Evolutionary conservation across 768 basidiomycete genomes (phyloP).

Genomic region (Rhodotorula sphaerocarpa): DNA sequence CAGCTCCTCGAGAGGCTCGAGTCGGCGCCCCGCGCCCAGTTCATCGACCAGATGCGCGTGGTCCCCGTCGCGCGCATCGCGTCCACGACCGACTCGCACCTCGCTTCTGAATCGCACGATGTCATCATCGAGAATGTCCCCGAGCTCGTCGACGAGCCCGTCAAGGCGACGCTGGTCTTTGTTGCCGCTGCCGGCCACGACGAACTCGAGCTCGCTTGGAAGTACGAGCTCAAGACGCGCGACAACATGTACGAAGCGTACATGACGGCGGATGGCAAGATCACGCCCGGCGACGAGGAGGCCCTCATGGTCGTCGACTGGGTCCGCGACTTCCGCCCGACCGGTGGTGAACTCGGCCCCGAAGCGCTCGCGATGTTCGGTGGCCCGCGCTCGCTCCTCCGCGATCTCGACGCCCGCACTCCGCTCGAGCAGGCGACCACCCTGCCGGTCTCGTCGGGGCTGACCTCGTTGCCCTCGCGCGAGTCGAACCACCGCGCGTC

Average conservation of each 20-base stretch:
- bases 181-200: too few relatives aligned
- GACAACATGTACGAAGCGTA: slow-evolving; percentile 95
- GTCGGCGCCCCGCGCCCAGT: slow-evolving; percentile 15
- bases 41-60: slow-evolving; percentile 50
- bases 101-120: not conserved
- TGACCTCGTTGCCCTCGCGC: slow-evolving; percentile 32
- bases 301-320: slow-evolving; percentile 80
- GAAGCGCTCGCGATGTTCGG: slow-evolving; percentile 15
- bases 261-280: slow-evolving; percentile 69
- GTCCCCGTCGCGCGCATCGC: slow-evolving; percentile 27
- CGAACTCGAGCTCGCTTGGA: slow-evolving; percentile 71
- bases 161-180: slow-evolving; percentile 71
- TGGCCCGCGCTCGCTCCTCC: not conserved
- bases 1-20: slow-evolving; percentile 10
- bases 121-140: not conserved
- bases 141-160: slow-evolving; percentile 54
- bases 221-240: slow-evolving; percentile 71
- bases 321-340: slow-evolving; percentile 62
- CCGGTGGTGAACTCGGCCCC: slow-evolving; percentile 38
- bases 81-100: not conserved
- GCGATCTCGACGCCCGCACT: not conserved
- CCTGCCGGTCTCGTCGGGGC: not conserved
- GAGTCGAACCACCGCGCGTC: slow-evolving; percentile 43
- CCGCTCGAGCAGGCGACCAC: not conserved
- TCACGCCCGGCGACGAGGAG: slow-evolving; percentile 28